Evolutionary conservation across 208 protist genomes (phyloP).

Genomic region (Trypanosoma cruzi): DNA sequence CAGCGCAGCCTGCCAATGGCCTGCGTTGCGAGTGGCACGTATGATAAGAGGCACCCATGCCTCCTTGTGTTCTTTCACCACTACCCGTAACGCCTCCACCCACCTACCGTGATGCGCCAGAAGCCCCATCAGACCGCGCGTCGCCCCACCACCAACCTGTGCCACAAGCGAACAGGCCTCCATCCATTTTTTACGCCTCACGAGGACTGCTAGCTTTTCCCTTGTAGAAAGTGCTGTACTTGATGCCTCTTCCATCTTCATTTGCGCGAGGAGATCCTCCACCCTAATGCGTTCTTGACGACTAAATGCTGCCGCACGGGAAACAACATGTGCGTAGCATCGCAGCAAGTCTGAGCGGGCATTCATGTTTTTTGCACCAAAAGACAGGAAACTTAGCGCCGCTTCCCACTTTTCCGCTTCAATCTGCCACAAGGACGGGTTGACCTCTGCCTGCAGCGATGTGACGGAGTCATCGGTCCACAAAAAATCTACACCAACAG

Average conservation of each 20-base stretch:
- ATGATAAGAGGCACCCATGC: slow-evolving; percentile 8
- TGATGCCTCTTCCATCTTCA: not conserved
- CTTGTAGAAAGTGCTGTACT: not conserved
- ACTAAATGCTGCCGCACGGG: not conserved
- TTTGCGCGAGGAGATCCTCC: not conserved
- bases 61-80: slow-evolving; percentile 5
- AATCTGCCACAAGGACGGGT: not conserved
- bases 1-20: slow-evolving; percentile 16
- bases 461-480: slow-evolving; percentile 20
- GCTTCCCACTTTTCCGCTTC: slow-evolving; percentile 9
- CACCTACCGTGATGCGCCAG: slow-evolving; percentile 20
- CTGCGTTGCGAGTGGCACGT: slow-evolving; percentile 12
- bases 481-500: slow-evolving; percentile 14
- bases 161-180: slow-evolving; percentile 6
- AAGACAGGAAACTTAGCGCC: slow-evolving; percentile 7
- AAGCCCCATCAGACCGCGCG: slow-evolving; percentile 8
- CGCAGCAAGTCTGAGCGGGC: slow-evolving; percentile 1
- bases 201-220: slow-evolving; percentile 1
- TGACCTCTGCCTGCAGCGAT: slow-evolving; percentile 17
- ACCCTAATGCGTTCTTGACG: not conserved
- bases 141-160: not conserved
- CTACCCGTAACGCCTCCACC: slow-evolving; percentile 8
- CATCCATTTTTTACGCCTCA: slow-evolving; percentile 9
- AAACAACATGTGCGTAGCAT: slow-evolving; percentile 4
- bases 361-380: slow-evolving; percentile 11